Evolutionary conservation across 805 yeast species (phyloP), one percentile per base, ranked within the genome.

Genomic region (Yamadazyma akitaensis): DNA sequence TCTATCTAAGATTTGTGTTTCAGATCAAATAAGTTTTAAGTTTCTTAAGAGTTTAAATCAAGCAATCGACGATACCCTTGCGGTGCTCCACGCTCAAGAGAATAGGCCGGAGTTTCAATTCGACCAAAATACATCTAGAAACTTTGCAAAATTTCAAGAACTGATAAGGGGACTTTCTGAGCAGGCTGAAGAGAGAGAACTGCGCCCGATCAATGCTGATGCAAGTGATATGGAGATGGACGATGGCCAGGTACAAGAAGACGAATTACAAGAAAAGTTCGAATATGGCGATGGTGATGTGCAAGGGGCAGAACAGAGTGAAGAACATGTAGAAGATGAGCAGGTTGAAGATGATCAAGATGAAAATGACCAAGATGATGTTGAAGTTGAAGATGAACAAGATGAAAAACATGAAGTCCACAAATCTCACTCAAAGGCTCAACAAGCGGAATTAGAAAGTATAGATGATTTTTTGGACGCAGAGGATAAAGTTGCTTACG

Each of bases 1-100:
- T 37, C 62, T 87, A 28, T 67, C 73, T 21, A 80, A 78, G 51
- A 66, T 86, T 16, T 53, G 49, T 21, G 50, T 72, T 5, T 53
- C 64, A 1, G 67, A 60, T 24, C 51, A 55, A 21, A 45, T 68
- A 19, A 69, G 68, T 6, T 47, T 62, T 4, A 60, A 53, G 32
- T 54, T 64, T 5, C 57, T 72, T 25, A 51, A 55, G 30, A 73
- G 73, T 1, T 57, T 72, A 25, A 49, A 54, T n/a, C 59, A 57
- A 18, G 72, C 69, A 11, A 44, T 71, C 18, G 61, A 61, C 17
- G 75, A 63, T 18, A 68, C 76, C 1, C 55, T 54, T 30, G 54
- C 53, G 18, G 45, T 60, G 14, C 54, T 71, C 28, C 61, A 56
- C 3, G 59, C 55, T 33, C 50, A 53, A 16, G 35, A 47, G 2